Percentiles rank a stretch among this genome's conserved stretches.
Evolutionary conservation across 2,329 filamentous ascomycete genomes (phyloP).

Genomic region (Trichoderma sp.): DNA sequence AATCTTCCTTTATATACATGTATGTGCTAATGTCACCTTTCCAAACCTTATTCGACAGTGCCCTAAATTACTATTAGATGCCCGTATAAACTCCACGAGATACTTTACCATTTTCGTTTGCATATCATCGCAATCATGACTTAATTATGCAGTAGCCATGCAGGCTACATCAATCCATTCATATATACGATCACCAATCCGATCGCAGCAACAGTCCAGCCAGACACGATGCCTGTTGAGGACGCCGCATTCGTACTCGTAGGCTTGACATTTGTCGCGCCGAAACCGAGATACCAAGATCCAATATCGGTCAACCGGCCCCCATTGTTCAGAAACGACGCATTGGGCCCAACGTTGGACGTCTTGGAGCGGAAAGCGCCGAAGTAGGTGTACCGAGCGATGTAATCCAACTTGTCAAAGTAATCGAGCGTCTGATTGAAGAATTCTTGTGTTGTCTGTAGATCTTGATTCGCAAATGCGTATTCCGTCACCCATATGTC

Average conservation of each 20-base stretch:
- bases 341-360: slow-evolving; percentile 72
- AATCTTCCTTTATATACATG: background rate
- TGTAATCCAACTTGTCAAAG: slow-evolving; percentile 55
- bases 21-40: background rate
- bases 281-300: slow-evolving; percentile 67
- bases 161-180: background rate
- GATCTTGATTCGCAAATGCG: slow-evolving; percentile 56
- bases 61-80: background rate
- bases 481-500: slow-evolving; percentile 79
- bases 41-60: background rate
- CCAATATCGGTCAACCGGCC: slow-evolving; percentile 74
- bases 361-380: slow-evolving; percentile 67
- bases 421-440: slow-evolving; percentile 65
- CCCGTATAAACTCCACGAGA: background rate
- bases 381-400: slow-evolving; percentile 72
- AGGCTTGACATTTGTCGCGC: slow-evolving; percentile 44
- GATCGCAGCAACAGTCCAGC: background rate
- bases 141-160: background rate
- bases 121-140: background rate
- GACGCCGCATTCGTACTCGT: slow-evolving; percentile 23
- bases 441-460: slow-evolving; percentile 59
- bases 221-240: background rate
- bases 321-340: slow-evolving; percentile 63
- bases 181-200: background rate
- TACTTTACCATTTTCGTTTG: background rate